phyloP scores from a whole-genome alignment of 768 basidiomycete species.

The Calocera cornea region DNA sequence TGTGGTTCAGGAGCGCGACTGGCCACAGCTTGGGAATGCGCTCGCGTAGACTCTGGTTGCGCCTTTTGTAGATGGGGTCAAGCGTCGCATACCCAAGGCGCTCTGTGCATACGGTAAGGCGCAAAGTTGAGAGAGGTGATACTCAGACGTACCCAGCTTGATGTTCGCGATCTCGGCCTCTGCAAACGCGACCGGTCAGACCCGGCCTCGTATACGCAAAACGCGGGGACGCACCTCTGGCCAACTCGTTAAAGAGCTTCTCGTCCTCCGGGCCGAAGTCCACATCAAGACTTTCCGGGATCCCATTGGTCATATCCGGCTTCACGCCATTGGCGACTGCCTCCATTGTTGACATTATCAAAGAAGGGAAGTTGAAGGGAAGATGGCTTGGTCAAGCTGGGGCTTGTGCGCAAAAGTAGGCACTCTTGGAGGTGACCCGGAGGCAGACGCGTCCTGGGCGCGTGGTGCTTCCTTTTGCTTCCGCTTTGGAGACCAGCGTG shows the following conservation, averaged over 20 bases:
- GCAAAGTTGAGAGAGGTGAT: background rate
- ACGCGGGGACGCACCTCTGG: background rate
- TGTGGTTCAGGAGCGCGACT: conserved; percentile 66
- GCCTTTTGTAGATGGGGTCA: conserved; percentile 51
- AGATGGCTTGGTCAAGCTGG: no score
- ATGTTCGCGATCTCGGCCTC: background rate
- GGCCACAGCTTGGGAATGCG: conserved; percentile 71
- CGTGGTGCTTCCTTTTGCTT: no score
- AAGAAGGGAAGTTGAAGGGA: no score
- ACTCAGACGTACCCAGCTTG: background rate
- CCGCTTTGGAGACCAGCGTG: no score
- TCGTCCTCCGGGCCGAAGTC: background rate
- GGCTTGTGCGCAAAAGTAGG: no score
- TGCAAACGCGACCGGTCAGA: background rate
- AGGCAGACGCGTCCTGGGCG: no score
- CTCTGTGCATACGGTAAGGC: background rate
- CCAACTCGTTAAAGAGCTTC: background rate
- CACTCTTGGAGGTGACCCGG: no score
- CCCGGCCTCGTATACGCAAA: background rate
- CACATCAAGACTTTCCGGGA: background rate
- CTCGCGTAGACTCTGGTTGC: conserved; percentile 46
- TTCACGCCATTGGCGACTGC: background rate
- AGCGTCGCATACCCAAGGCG: conserved; percentile 25
- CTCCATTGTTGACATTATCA: no score
- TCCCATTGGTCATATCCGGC: background rate